phyloP scores from a whole-genome alignment of 257 asterid genomes.

The Solanum chaucha region DNA sequence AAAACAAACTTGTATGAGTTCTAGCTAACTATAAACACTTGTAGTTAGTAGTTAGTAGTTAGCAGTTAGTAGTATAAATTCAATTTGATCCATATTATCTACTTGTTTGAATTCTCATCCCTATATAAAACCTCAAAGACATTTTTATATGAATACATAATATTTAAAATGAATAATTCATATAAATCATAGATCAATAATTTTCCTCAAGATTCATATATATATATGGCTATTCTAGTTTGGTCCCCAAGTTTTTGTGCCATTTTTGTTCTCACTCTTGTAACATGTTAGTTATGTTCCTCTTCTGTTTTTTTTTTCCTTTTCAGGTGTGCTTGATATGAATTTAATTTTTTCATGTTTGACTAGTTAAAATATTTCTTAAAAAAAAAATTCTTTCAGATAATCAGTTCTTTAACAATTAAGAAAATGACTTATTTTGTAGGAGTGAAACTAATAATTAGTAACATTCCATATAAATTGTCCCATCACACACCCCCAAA shows the following conservation, averaged over 20 bases:
- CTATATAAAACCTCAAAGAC: neutral
- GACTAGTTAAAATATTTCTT: neutral
- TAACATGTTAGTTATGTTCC: neutral
- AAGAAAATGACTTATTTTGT: neutral
- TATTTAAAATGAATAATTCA: no score
- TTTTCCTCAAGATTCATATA: neutral
- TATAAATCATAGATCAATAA: neutral
- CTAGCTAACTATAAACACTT: no score
- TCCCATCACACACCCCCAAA: neutral
- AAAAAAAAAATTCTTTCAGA: neutral
- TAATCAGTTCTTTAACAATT: neutral
- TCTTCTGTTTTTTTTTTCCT: neutral
- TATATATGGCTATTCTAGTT: neutral
- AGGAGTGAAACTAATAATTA: no score
- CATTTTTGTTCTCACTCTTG: neutral
- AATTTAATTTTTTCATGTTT: neutral
- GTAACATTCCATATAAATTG: neutral
- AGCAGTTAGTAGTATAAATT: neutral
- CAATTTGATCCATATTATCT: neutral
- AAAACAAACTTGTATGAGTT: no score
- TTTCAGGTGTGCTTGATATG: neutral
- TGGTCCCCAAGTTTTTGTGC: neutral
- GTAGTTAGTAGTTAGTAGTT: no score
- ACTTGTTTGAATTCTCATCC: neutral
- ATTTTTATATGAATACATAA: neutral